These are phyloP conservation scores for Rhododendron henanense DNA, from an alignment of 148 eudicot species.

Conservation along the genomic window DNA sequence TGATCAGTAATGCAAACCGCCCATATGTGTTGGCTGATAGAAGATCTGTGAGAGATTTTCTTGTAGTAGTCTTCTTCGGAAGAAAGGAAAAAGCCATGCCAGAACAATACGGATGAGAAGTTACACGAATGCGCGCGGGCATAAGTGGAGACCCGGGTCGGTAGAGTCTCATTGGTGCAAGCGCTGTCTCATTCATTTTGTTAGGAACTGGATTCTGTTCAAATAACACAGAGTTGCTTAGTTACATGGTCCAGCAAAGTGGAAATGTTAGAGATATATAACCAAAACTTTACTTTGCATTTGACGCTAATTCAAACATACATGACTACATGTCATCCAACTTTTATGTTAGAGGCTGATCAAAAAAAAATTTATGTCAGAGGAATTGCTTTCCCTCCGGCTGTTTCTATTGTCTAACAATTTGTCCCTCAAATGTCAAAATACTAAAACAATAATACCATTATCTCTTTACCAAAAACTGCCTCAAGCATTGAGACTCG, in stretches of 20 bases:
- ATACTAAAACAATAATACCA: no score
- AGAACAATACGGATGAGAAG: not conserved
- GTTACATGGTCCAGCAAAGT: not conserved
- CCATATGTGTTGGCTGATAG: not conserved
- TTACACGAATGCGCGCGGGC: no score
- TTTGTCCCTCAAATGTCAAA: no score
- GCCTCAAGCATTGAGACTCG: no score
- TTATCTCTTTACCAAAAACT: no score
- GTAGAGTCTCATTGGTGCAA: not conserved
- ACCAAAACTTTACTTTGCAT: not conserved
- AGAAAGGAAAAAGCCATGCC: not conserved
- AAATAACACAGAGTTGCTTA: not conserved
- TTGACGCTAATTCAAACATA: not conserved
- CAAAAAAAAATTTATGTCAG: no score
- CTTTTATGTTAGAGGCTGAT: no score
- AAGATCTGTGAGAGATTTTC: not conserved
- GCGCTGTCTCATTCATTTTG: not conserved
- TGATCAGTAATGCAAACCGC: not conserved
- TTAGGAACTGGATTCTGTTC: not conserved
- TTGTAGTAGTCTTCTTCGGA: not conserved
- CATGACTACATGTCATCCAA: no score
- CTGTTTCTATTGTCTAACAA: no score
- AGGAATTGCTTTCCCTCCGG: no score
- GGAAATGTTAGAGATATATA: not conserved
- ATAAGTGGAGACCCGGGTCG: not conserved